Base-by-base conservation (phyloP, 2,329 filamentous ascomycete genomes). In the Exophiala phaeomuriformis region DNA sequence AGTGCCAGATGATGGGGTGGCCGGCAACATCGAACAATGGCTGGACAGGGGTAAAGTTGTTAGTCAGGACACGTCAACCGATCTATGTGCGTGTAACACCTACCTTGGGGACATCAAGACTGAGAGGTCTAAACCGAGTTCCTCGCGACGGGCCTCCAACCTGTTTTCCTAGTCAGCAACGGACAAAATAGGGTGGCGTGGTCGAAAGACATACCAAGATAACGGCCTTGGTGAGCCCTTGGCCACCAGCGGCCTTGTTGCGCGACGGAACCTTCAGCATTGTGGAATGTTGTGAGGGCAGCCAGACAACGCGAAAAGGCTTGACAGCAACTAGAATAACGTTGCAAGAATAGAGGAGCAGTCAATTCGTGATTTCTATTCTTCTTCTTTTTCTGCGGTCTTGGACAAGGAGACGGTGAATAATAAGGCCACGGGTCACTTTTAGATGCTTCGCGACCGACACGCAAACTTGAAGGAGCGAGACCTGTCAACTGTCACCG, bases 1-100 rank as follows among this genome's bases (percentile, higher is more conserved):
- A 95, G 78, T 98, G 93, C 80, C 90, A 91, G 77, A 97, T 90
- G 75, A 98, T 97, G 64, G 91, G 90, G 74, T 98, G 93, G 64
- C 93, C 93, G 63, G 93, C 93, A 67, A 98, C 90, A 71, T 96
- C 91, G 77, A 98, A 97, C 64, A 98, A 87, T 61, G 93, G 93
- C 89, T 94, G 39, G 3, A 49, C 19, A 10, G 66, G 31, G 9
- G 33, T 28, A 37, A 32, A 51, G 46, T 33, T 47, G 27, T 36
- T 19, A 41, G 31, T 28, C 10, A 4, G n/a, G 42, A 45, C 28
- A 40, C 32, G 37, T 31, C 9, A 12, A 3, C n/a, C 29, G 32
- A 31, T 27, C 7, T 33, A 7, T 45, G 55, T 19, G 44, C 73
- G 19, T 19, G 19, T 19, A 19, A 19, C 19, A 19, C 19, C 58